Evolutionary conservation across 805 yeast genomes (phyloP), one percentile per base, ranked within the genome.

Genomic region (Spathaspora hagerdaliae): DNA sequence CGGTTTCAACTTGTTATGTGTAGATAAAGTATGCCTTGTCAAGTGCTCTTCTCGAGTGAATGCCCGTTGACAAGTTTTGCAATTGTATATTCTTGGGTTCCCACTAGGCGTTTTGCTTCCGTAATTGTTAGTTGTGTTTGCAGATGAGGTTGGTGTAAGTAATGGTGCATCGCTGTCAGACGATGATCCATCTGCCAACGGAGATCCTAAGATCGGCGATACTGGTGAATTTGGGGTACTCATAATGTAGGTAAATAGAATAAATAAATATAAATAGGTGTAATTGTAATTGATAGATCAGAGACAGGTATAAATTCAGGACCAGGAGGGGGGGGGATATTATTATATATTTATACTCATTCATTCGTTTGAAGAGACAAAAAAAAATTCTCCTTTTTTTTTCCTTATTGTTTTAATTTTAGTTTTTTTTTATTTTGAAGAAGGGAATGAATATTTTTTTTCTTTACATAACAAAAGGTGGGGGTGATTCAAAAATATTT

Each of bases 41-140:
- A 71, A 55, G 47, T 71, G 77, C 51, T 71, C 77, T 48, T 71
- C 75, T 46, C 77, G 55, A n/a, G 75, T 71, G 54, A 71, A 71
- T 4, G 77, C 77, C 24, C 75, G 60, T 39, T 67, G 59, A 50
- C 77, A 71, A 40, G 67, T 65, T 29, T 58, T 56, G 52, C 77
- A 71, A 44, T 67, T 67, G 52, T 56, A 69, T 19, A 71, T 61
- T 39, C 77, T 59, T 31, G 75, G 66, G 49, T 71, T 71, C 2
- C 77, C 77, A n/a, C 67, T 58, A 11, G 74, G 61, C 1, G 77
- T 71, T 49, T 70, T 70, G 35, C 71, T 61, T 27, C 77, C 77
- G 47, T 62, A 69, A 42, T 60, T 58, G 27, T 37, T 45, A n/a
- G 26, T 41, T 10, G 39, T 13, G 12, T 19, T 29, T 2, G 27